Evolutionary conservation across 495 filamentous ascomycete species (phyloP).

Genomic region (Annulohypoxylon maeteangense): DNA sequence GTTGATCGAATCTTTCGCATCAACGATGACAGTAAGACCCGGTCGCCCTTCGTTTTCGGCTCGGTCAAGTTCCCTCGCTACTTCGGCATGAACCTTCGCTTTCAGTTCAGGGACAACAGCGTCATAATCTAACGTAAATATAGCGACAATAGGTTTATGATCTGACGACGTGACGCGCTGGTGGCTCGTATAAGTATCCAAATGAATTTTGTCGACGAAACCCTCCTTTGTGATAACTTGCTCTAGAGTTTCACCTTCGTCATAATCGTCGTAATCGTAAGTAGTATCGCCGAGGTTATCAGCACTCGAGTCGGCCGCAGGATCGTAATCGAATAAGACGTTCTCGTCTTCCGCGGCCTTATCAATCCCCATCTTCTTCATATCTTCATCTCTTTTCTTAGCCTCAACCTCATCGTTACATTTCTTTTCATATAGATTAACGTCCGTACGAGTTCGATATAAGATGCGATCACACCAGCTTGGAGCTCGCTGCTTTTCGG

Average conservation of each 20-base stretch:
- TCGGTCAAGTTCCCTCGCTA: constrained; percentile 87
- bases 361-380: constrained; percentile 82
- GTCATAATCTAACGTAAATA: constrained; percentile 85
- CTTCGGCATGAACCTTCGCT: constrained; percentile 83
- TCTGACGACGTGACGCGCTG: constrained; percentile 92
- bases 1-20: constrained; percentile 54
- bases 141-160: constrained; percentile 88
- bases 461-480: constrained; percentile 99
- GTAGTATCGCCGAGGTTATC: constrained; percentile 51
- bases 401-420: constrained; percentile 71
- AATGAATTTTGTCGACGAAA: constrained; percentile 69
- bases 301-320: constrained; percentile 71
- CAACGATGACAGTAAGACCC: constrained; percentile 83
- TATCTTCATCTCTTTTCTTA: constrained; percentile 80
- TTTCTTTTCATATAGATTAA: constrained; percentile 74
- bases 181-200: constrained; percentile 84
- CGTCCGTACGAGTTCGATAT: constrained; percentile 78
- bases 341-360: constrained; percentile 80
- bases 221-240: constrained; percentile 64
- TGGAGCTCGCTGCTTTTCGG: constrained; percentile 89
- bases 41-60: constrained; percentile 93
- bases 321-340: constrained; percentile 91
- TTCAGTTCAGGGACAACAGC: constrained; percentile 85
- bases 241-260: constrained; percentile 56
- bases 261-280: constrained; percentile 71